A percentile compares a stretch with the other conserved stretches of the same genome.
These are phyloP conservation scores for Podospora didyma DNA, from an alignment of 495 filamentous ascomycete species.

Conservation along the genomic window DNA sequence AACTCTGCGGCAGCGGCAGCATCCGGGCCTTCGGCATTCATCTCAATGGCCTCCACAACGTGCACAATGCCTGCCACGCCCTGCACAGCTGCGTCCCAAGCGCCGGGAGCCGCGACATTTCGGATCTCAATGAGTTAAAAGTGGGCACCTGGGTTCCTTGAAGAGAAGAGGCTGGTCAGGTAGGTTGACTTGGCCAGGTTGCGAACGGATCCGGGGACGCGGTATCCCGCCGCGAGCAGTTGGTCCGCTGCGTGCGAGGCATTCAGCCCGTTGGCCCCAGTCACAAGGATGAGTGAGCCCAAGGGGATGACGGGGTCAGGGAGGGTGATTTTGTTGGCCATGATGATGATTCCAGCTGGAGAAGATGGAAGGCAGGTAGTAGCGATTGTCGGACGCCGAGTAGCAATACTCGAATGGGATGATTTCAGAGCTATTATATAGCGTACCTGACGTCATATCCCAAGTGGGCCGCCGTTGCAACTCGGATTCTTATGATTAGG, in stretches of 20 bases:
- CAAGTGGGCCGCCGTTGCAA: too few relatives aligned
- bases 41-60: conserved; percentile 19
- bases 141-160: conserved; percentile 10
- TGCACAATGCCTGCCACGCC: conserved; percentile 26
- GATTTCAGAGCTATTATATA: too few relatives aligned
- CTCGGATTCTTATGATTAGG: too few relatives aligned
- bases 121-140: conserved; percentile 25
- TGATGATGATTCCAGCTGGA: background rate
- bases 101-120: conserved; percentile 17
- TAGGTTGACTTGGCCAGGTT: conserved; percentile 9
- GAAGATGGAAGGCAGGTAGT: too few relatives aligned
- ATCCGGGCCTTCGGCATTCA: conserved; percentile 21
- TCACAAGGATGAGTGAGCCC: conserved; percentile 42
- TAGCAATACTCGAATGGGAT: too few relatives aligned
- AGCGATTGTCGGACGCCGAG: too few relatives aligned
- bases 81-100: conserved; percentile 17
- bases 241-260: conserved; percentile 48
- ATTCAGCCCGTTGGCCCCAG: conserved; percentile 55
- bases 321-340: conserved; percentile 4
- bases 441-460: too few relatives aligned
- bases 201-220: conserved; percentile 50
- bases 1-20: conserved; percentile 20
- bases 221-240: conserved; percentile 46
- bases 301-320: conserved; percentile 14
- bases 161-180: conserved; percentile 15